phyloP scores from a whole-genome alignment of 2,329 filamentous ascomycete species.

The Neurospora sp. region DNA sequence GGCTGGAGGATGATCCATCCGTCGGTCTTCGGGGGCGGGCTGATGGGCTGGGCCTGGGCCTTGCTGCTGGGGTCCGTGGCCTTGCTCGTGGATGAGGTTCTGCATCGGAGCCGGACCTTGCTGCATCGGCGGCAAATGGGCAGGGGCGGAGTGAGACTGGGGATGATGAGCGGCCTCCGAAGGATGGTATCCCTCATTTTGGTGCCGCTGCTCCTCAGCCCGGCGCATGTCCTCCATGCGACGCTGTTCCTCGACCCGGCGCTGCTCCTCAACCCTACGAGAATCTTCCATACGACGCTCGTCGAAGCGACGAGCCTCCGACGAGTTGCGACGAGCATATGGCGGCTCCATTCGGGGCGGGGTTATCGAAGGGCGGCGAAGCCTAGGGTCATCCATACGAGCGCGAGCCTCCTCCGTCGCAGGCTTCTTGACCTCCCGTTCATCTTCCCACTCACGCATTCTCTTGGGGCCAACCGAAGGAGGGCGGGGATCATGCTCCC shows the following conservation, averaged over 20 bases:
- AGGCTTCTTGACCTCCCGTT: slow-evolving; percentile 69
- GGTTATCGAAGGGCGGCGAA: slow-evolving; percentile 63
- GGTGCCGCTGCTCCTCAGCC: slow-evolving; percentile 55
- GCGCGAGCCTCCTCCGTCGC: slow-evolving; percentile 81
- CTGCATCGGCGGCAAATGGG: slow-evolving; percentile 55
- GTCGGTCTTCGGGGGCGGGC: slow-evolving; percentile 42
- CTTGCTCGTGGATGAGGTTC: slow-evolving; percentile 39
- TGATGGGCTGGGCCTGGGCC: slow-evolving; percentile 30
- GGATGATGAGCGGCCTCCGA: slow-evolving; percentile 88
- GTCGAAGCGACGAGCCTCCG: slow-evolving; percentile 57
- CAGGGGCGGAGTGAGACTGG: slow-evolving; percentile 48
- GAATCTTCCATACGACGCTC: slow-evolving; percentile 53
- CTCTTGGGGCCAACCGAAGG: slow-evolving; percentile 75
- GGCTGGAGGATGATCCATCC: slow-evolving; percentile 35
- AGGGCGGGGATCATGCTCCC: slow-evolving; percentile 63
- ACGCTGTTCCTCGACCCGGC: slow-evolving; percentile 46
- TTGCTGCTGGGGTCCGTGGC: slow-evolving; percentile 28
- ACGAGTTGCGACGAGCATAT: slow-evolving; percentile 65
- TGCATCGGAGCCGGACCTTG: slow-evolving; percentile 44
- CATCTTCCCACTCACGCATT: slow-evolving; percentile 86
- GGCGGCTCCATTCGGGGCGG: slow-evolving; percentile 49
- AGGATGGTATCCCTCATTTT: slow-evolving; percentile 75
- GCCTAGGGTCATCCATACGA: slow-evolving; percentile 73
- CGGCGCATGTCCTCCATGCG: slow-evolving; percentile 44
- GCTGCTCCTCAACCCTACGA: slow-evolving; percentile 43